Evolutionary conservation across 2,329 filamentous ascomycete genomes (phyloP).

Genomic region (Epichloe uncinata): DNA sequence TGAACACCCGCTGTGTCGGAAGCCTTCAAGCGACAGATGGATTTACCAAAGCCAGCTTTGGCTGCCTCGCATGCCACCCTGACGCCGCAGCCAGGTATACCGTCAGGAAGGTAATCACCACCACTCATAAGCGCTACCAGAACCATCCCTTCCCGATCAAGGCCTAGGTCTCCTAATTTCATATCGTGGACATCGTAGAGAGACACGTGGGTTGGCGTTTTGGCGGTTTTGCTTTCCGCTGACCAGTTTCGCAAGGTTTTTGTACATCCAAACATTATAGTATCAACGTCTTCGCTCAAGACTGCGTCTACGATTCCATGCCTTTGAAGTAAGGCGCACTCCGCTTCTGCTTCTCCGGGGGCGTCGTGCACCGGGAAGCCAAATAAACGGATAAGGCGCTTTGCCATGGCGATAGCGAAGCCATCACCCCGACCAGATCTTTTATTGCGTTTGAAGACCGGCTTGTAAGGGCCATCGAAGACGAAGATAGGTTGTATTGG

Average conservation of each 20-base stretch:
- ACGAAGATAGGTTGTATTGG: conserved; percentile 80
- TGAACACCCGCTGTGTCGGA: conserved; percentile 45
- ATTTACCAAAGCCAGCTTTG: conserved; percentile 69
- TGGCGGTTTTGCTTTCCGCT: conserved; percentile 51
- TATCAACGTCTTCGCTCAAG: conserved; percentile 91
- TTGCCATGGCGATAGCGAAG: conserved; percentile 62
- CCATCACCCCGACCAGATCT: conserved; percentile 51
- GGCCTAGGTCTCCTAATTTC: conserved; percentile 34
- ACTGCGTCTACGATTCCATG: conserved; percentile 83
- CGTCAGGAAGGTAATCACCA: conserved; percentile 83
- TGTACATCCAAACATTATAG: conserved; percentile 89
- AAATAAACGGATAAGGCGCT: conserved; percentile 72
- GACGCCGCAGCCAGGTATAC: conserved; percentile 74
- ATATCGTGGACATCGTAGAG: conserved; percentile 57
- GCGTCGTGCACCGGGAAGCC: conserved; percentile 76
- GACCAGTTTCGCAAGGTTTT: conserved; percentile 73
- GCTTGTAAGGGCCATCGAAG: conserved; percentile 78
- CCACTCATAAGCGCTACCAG: conserved; percentile 89
- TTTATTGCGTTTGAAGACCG: conserved; percentile 80
- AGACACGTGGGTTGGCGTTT: conserved; percentile 71
- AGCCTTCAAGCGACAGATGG: conserved; percentile 52
- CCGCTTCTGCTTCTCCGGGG: conserved; percentile 89
- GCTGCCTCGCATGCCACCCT: conserved; percentile 86
- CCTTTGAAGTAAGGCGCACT: conserved; percentile 77
- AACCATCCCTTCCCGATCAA: conserved; percentile 84